Evolutionary conservation across 2,329 filamentous ascomycete genomes (phyloP).

Genomic region (Nothophaeocryptopus gaeumannii): DNA sequence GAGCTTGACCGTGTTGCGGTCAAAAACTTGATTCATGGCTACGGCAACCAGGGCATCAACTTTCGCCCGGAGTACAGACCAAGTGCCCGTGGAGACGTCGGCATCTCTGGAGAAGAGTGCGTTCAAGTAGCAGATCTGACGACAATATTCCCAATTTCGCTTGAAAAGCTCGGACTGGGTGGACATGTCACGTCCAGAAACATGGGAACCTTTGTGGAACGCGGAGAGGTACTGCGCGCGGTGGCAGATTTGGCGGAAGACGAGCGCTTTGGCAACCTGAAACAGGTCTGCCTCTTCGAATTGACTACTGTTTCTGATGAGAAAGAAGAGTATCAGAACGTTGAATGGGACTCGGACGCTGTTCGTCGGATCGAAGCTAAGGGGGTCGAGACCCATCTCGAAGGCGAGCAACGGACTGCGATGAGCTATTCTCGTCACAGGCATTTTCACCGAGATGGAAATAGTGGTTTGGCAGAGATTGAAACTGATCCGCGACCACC

Average conservation of each 20-base stretch:
- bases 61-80: no score
- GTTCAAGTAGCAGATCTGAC: no score
- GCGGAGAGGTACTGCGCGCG: constrained; percentile 27
- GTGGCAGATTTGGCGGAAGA: constrained; percentile 15
- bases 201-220: constrained; percentile 17
- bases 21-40: no score
- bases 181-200: no score
- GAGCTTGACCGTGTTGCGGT: neutral
- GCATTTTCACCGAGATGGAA: neutral
- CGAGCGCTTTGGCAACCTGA: neutral
- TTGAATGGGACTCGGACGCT: neutral
- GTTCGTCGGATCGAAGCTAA: neutral
- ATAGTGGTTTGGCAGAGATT: constrained; percentile 1
- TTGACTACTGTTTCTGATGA: neutral
- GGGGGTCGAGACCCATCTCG: constrained; percentile 2
- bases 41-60: no score
- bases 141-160: no score
- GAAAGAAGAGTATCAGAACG: neutral
- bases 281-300: constrained; percentile 4
- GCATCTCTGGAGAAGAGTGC: no score
- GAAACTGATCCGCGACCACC: constrained; percentile 1
- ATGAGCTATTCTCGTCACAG: neutral
- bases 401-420: neutral
- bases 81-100: no score
- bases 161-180: no score